Evolutionary conservation across 2,329 filamentous ascomycete species (phyloP).

Genomic region (Exophiala viscosa): DNA sequence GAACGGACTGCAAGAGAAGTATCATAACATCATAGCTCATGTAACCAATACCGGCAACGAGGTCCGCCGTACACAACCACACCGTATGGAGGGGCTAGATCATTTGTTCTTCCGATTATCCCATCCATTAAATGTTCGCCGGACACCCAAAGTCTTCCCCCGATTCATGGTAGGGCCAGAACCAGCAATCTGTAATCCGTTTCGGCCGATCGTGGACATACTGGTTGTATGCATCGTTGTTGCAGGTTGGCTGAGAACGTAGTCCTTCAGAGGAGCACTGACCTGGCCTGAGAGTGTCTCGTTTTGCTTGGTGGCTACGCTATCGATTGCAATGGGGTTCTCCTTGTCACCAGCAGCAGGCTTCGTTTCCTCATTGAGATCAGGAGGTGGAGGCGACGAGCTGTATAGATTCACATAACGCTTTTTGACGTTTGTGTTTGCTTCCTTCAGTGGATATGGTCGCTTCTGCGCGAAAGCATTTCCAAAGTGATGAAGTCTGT

Average conservation of each 20-base stretch:
- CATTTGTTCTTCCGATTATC: conserved; percentile 27
- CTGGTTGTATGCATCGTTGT: conserved; percentile 38
- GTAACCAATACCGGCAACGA: neutral
- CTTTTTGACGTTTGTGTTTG: conserved; percentile 11
- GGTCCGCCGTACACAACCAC: no score
- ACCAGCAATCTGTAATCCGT: conserved; percentile 26
- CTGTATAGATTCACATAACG: conserved; percentile 35
- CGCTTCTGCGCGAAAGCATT: conserved; percentile 11
- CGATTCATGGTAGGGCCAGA: conserved; percentile 19
- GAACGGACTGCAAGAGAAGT: no score
- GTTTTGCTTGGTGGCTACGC: conserved; percentile 12
- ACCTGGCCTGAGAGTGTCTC: conserved; percentile 5
- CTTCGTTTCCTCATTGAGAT: neutral
- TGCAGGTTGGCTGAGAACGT: conserved; percentile 28
- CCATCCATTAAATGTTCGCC: conserved; percentile 44
- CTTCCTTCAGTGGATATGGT: conserved; percentile 9
- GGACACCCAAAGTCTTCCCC: conserved; percentile 41
- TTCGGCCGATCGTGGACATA: conserved; percentile 9
- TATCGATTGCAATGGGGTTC: neutral
- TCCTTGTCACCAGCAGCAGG: conserved; percentile 1
- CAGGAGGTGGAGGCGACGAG: conserved; percentile 18
- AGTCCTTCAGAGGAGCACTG: conserved; percentile 23
- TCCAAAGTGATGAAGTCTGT: conserved; percentile 8
- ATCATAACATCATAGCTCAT: no score
- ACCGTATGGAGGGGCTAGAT: neutral